Evolutionary conservation across 2,329 filamentous ascomycete genomes (phyloP), one percentile per base, ranked within the genome.

Genomic region (Onygenales sp.): DNA sequence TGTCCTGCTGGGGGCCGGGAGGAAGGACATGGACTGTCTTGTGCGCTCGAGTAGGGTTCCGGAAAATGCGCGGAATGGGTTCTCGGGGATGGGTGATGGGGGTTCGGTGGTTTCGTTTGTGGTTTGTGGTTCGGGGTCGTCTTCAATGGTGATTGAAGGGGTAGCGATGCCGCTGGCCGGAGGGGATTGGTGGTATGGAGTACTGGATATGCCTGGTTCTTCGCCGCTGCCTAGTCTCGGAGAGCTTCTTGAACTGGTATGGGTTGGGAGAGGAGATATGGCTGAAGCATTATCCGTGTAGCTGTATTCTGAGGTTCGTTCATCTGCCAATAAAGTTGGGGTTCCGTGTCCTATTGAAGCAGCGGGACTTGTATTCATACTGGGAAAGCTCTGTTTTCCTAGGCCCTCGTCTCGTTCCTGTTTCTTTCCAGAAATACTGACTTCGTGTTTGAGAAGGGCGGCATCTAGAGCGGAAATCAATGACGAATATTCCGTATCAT

Each of bases 21-120:
- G 74, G 2, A 83, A 76, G 0, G 84, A 82, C 83, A 95, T 92
- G 14, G 88, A 90, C 52, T 89, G 77, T 14, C 87, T 82, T 0
- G 91, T 94, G 47, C 90, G 85, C 63, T 94, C 89, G 3, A 85
- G 79, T 0, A 93, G 77, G 0, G 85, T 74, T 53, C 56, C 62
- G 62, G 54, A 52, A 39, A 62, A 58, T 62, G 44, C 27, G 51
- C 36, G 42, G 37, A 9, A 43, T 54, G 54, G 33, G 62, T 65
- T 42, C 27, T 58, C 53, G 39, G 47, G 42, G 0, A 59, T 54
- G 50, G 42, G 45, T 14, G 56, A 13, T 13, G 21, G 36, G 3
- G 47, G 31, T 49, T 40, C 34, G 14, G 17, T 50, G 58, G 62
- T 34, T 57, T 61, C 52, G 62, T 65, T 27, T 61, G 57, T 17